These are phyloP conservation scores for Aspergillus cristatus DNA, from an alignment of 495 filamentous ascomycete species.

Conservation along the genomic window DNA sequence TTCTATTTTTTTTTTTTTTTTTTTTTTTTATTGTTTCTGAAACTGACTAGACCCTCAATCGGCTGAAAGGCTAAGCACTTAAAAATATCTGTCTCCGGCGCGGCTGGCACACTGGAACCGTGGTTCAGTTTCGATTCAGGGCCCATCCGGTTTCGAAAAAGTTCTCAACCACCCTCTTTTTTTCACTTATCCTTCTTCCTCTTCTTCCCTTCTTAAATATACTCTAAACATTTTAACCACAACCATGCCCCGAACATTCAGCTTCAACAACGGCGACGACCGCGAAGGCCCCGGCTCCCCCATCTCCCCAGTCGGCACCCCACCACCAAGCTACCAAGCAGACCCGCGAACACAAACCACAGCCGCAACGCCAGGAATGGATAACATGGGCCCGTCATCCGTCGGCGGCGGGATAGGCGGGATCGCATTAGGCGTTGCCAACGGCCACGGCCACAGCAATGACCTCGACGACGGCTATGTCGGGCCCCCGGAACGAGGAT, in stretches of 20 bases:
- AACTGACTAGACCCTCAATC: too few relatives aligned
- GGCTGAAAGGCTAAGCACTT: too few relatives aligned
- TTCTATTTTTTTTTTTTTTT: too few relatives aligned
- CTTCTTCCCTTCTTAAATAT: neutral
- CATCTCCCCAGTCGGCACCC: conserved; percentile 6
- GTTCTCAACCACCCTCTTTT: neutral
- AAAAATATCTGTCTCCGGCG: too few relatives aligned
- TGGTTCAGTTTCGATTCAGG: too few relatives aligned
- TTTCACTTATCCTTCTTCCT: conserved; percentile 1
- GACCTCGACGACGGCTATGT: conserved; percentile 46
- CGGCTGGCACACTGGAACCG: too few relatives aligned
- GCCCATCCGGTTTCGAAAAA: too few relatives aligned
- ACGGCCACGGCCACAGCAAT: conserved; percentile 61
- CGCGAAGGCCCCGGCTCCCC: conserved; percentile 3
- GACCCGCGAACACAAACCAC: conserved; percentile 36
- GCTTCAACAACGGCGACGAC: conserved; percentile 12
- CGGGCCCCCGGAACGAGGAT: conserved; percentile 36
- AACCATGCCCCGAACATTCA: conserved; percentile 15
- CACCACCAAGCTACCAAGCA: conserved; percentile 3
- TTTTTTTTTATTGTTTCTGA: too few relatives aligned
- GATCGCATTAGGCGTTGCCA: conserved; percentile 65
- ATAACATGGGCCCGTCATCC: conserved; percentile 64
- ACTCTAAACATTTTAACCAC: neutral
- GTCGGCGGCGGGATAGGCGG: conserved; percentile 70
- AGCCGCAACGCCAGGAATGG: conserved; percentile 57